Percentiles rank a stretch among this genome's conserved stretches.
Evolutionary conservation across 352 stramenopile genomes (phyloP).

Genomic region (Phytophthora brassicae): DNA sequence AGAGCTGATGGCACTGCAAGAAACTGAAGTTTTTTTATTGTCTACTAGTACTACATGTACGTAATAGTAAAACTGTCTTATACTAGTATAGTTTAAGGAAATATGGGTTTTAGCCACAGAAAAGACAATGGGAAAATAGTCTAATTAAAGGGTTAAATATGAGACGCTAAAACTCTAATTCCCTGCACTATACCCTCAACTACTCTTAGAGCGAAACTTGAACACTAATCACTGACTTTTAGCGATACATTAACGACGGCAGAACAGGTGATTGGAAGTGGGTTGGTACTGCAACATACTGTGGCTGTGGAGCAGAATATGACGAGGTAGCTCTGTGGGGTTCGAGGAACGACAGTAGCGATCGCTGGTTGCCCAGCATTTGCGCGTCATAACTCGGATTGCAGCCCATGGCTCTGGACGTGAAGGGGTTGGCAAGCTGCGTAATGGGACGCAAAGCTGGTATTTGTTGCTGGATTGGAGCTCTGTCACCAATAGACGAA

Average conservation of each 20-base stretch:
- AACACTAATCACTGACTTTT: conserved; percentile 11
- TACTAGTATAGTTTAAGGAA: no score
- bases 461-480: conserved; percentile 5
- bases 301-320: conserved; percentile 14
- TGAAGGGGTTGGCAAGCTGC: conserved; percentile 28
- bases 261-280: conserved; percentile 25
- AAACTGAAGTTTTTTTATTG: no score
- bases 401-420: conserved; percentile 15
- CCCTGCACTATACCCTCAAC: conserved; percentile 27
- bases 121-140: no score
- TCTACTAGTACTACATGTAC: no score
- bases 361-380: conserved; percentile 33
- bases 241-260: conserved; percentile 40
- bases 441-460: conserved; percentile 18
- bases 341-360: conserved; percentile 44
- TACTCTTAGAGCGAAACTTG: conserved; percentile 21
- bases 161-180: conserved; percentile 23
- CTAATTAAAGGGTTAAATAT: conserved; percentile 37
- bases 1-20: no score
- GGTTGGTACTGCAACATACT: conserved; percentile 20
- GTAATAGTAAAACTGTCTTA: no score
- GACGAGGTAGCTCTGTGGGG: conserved; percentile 17
- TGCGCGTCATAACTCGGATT: conserved; percentile 17
- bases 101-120: no score
- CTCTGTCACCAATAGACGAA: conserved; percentile 32